Evolutionary conservation across 75 land plant genomes (phyloP).

Genomic region (Picea sitchensis): DNA sequence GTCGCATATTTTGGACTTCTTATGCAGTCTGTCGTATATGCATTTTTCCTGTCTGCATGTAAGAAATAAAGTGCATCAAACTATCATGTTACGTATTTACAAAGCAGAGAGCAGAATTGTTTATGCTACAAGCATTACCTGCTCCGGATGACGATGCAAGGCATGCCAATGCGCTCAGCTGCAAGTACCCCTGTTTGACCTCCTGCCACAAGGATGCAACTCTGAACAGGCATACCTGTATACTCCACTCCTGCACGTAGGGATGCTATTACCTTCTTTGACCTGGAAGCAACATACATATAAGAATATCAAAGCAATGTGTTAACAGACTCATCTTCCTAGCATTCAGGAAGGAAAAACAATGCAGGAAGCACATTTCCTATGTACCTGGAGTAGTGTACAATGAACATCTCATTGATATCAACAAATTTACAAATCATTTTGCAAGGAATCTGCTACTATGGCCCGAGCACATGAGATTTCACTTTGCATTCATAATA

Average conservation of each 20-base stretch:
- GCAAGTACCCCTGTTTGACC: constrained; percentile 56
- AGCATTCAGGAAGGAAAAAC: background rate
- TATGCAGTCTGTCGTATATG: too few relatives aligned
- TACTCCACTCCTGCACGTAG: constrained; percentile 80
- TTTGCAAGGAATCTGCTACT: background rate
- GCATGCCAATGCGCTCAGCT: constrained; percentile 88
- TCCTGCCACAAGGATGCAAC: constrained; percentile 85
- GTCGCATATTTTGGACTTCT: too few relatives aligned
- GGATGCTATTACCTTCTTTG: constrained; percentile 55
- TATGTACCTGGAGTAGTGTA: background rate
- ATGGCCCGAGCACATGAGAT: background rate
- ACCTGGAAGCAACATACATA: constrained; percentile 30
- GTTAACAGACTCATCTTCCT: background rate
- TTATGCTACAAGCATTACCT: constrained; percentile 39
- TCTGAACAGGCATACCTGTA: constrained; percentile 56
- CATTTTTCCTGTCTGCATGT: too few relatives aligned
- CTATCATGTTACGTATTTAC: too few relatives aligned
- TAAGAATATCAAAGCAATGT: background rate
- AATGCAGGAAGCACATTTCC: background rate
- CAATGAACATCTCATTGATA: background rate
- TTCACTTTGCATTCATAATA: background rate
- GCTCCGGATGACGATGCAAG: constrained; percentile 81
- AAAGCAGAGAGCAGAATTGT: too few relatives aligned
- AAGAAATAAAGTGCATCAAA: too few relatives aligned
- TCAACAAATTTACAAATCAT: background rate